Evolutionary conservation across 768 basidiomycete genomes (phyloP).

Genomic region (Galerina sulciceps): DNA sequence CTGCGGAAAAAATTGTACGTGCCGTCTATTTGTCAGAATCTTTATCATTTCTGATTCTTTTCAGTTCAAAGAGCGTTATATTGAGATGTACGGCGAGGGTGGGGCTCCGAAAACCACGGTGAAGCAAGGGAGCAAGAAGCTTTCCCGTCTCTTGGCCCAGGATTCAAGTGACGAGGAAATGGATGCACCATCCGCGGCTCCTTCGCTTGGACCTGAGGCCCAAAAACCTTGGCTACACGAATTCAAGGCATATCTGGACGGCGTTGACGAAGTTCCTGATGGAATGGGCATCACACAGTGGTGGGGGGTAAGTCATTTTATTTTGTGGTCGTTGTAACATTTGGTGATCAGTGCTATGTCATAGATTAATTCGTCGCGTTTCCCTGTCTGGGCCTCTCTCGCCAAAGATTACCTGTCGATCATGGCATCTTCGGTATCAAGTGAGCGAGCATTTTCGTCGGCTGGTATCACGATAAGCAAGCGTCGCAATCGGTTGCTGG

Average conservation of each 20-base stretch:
- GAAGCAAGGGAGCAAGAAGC: too few relatives aligned
- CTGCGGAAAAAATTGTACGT: too few relatives aligned
- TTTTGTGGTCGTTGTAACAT: neutral
- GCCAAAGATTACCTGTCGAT: constrained; percentile 41
- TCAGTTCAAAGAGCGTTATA: too few relatives aligned
- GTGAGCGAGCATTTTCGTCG: constrained; percentile 42
- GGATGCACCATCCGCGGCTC: neutral
- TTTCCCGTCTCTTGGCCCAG: neutral
- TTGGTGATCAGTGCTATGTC: neutral
- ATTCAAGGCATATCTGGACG: neutral
- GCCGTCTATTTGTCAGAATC: too few relatives aligned
- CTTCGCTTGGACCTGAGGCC: neutral
- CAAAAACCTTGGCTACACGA: constrained; percentile 4
- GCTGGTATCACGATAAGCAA: constrained; percentile 43
- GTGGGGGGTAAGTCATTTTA: constrained; percentile 35
- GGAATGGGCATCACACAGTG: constrained; percentile 27
- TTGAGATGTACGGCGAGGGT: too few relatives aligned
- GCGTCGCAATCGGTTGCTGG: constrained; percentile 22
- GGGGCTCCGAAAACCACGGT: too few relatives aligned
- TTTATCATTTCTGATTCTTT: too few relatives aligned
- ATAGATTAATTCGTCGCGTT: constrained; percentile 26
- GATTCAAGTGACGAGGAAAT: neutral
- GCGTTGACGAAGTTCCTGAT: neutral
- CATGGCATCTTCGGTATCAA: constrained; percentile 43
- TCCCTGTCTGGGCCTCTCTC: constrained; percentile 39